Conservation (phyloP, 2,329 filamentous ascomycete species). For the Dryadomyces quercivorus region DNA sequence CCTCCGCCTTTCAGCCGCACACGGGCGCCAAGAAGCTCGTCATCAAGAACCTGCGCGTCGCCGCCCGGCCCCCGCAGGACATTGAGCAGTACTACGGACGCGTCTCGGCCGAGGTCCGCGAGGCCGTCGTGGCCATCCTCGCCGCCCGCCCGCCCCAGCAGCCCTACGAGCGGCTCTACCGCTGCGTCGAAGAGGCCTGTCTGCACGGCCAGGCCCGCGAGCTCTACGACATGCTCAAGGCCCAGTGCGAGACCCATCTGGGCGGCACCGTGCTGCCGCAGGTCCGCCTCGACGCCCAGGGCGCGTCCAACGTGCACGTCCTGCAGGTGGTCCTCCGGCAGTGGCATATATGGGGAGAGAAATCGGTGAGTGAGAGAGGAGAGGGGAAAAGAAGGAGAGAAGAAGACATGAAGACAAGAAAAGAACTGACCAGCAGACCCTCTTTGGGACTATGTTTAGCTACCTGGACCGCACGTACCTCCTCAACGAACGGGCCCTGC, state of each 20-base stretch:
- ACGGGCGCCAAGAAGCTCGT: constrained; percentile 72
- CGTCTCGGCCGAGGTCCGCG: constrained; percentile 61
- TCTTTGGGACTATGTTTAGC: constrained; percentile 80
- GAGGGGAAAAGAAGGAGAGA: constrained; percentile 19
- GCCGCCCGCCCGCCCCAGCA: constrained; percentile 45
- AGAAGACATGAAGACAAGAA: neutral
- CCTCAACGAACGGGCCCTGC: constrained; percentile 55
- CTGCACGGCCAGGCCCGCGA: constrained; percentile 59
- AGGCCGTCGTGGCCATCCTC: constrained; percentile 64
- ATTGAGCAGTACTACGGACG: constrained; percentile 67
- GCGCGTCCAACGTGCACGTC: constrained; percentile 46
- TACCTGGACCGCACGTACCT: constrained; percentile 88
- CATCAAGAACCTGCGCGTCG: constrained; percentile 77
- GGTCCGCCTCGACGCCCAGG: constrained; percentile 37
- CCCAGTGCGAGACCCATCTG: constrained; percentile 57
- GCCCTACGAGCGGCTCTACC: constrained; percentile 82
- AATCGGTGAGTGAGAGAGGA: constrained; percentile 58
- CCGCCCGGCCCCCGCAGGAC: constrained; percentile 33
- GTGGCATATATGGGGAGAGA: constrained; percentile 70
- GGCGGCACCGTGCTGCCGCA: constrained; percentile 43
- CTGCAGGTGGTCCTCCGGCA: constrained; percentile 41
- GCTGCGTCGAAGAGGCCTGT: constrained; percentile 85
- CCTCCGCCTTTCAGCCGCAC: constrained; percentile 52
- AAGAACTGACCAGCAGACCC: constrained; percentile 35
- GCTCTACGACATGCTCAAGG: constrained; percentile 54